Evolutionary conservation across 2,329 filamentous ascomycete genomes (phyloP), one percentile per base, ranked within the genome.

Genomic region (Colletotrichum melonis): DNA sequence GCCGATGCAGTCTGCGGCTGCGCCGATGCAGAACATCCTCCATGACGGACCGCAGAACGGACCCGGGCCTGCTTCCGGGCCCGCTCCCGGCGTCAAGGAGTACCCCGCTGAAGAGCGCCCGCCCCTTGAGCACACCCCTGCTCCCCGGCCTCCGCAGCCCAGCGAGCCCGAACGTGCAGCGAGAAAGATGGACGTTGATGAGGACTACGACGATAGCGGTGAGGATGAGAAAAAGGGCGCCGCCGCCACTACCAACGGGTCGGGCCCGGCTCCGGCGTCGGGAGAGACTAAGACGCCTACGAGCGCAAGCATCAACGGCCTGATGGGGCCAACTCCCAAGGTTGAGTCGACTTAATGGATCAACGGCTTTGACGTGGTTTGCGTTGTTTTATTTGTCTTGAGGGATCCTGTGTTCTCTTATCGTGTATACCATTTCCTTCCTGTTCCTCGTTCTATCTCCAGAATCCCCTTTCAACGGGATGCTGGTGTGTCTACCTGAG

Each of bases 141-240:
- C 83, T 52, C 78, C 86, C 30, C 85, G 86, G 38, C 84, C 89
- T 32, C 82, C 88, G 2, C 85, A 88, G 24, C 82, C 87, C 22
- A 92, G 92, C 71, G 96, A 98, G 84, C 94, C 95, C 11, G 91
- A 93, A 81, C 86, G 91, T 66, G 95, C 97, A 42, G 95, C 95
- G 24, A 90, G 97, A 26, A 97, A 97, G 83, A 97, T 99, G 91
- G 96, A 98, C 7, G 94, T 98, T 24, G 95, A 99, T 77, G 97
- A 99, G 81, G 94, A 98, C 81, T 98, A 99, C 79, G 96, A 98
- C 81, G 96, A 98, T 79, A 96, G 95, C 70, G 94, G 91, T 5
- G 95, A 97, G 76, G 96, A 98, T 73, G 93, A 97, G 70, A 92
- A 92, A 84, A 92, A 92, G 81, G 80, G 81, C 1, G 81, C 79